Evolutionary conservation across 2,329 filamentous ascomycete species (phyloP).

Genomic region (Pseudocercospora fijiensis): DNA sequence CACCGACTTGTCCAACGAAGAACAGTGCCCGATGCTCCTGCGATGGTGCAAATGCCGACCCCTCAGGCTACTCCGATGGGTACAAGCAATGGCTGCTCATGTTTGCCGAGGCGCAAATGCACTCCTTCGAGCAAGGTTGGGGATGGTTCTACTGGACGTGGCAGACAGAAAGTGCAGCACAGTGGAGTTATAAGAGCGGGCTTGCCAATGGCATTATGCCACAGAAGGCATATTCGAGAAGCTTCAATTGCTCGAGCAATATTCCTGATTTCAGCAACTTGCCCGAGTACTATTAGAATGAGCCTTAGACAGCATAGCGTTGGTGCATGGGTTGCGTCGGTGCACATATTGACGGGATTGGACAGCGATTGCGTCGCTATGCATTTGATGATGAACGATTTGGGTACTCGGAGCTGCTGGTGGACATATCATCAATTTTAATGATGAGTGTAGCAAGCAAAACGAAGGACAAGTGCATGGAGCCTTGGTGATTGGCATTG

Average conservation of each 20-base stretch:
- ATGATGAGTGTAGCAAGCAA: not conserved
- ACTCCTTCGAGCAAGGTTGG: slow-evolving; percentile 86
- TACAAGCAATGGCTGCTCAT: slow-evolving; percentile 86
- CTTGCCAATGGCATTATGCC: slow-evolving; percentile 78
- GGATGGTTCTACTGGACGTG: slow-evolving; percentile 99
- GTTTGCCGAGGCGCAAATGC: slow-evolving; percentile 96
- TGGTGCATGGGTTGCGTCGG: not conserved
- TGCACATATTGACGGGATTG: not conserved
- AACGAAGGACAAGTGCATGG: not conserved
- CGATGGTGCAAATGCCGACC: slow-evolving; percentile 70
- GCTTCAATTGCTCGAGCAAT: slow-evolving; percentile 43
- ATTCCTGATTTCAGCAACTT: slow-evolving; percentile 47
- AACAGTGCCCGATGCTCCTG: slow-evolving; percentile 69
- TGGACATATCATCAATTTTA: not conserved
- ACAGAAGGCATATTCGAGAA: slow-evolving; percentile 44
- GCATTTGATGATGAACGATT: not conserved
- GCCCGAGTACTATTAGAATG: slow-evolving; percentile 46
- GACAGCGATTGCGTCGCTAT: not conserved
- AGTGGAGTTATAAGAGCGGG: slow-evolving; percentile 91
- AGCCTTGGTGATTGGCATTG: not conserved
- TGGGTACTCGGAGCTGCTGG: not conserved
- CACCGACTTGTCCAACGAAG: slow-evolving; percentile 69
- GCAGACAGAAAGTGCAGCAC: slow-evolving; percentile 79
- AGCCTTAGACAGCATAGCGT: not conserved
- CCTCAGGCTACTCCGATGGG: slow-evolving; percentile 61